Conservation (phyloP, 2,329 filamentous ascomycete genomes). For the Coniochaeta sp. region DNA sequence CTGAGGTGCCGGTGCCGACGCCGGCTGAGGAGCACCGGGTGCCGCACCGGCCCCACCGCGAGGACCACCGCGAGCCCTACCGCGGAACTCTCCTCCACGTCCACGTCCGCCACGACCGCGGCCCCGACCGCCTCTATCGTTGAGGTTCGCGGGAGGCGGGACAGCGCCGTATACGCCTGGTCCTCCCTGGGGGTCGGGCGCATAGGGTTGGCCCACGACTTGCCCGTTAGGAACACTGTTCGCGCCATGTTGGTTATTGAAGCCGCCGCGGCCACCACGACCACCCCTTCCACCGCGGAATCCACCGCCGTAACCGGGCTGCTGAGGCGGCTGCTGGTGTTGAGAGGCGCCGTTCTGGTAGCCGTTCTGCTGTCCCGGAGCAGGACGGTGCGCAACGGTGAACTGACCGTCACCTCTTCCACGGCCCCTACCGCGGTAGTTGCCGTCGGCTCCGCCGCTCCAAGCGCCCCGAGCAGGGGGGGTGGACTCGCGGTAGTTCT, state of each 20-base stretch:
- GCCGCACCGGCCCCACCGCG: constrained; percentile 7
- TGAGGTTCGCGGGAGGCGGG: constrained; percentile 52
- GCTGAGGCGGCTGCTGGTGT: constrained; percentile 8
- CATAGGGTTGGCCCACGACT: constrained; percentile 9
- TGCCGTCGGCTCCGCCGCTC: constrained; percentile 48
- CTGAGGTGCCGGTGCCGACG: no score
- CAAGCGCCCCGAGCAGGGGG: constrained; percentile 48
- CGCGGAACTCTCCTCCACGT: constrained; percentile 7
- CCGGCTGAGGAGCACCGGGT: not conserved
- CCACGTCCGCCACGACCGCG: constrained; percentile 24
- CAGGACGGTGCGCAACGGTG: constrained; percentile 43
- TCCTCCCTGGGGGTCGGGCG: constrained; percentile 14
- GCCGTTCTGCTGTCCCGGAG: constrained; percentile 15
- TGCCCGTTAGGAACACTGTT: constrained; percentile 8
- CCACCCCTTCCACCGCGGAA: constrained; percentile 6
- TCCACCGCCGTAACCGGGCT: constrained; percentile 4
- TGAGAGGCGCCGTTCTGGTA: constrained; percentile 5
- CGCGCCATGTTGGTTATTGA: not conserved
- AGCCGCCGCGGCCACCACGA: constrained; percentile 8
- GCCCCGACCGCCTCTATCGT: constrained; percentile 34
- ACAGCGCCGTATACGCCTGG: constrained; percentile 49
- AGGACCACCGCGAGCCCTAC: constrained; percentile 8
- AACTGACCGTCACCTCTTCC: constrained; percentile 25
- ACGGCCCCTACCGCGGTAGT: constrained; percentile 28
- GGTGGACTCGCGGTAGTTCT: constrained; percentile 54